Conservation (phyloP, 257 asterid species). For the Linaria vulgaris region DNA sequence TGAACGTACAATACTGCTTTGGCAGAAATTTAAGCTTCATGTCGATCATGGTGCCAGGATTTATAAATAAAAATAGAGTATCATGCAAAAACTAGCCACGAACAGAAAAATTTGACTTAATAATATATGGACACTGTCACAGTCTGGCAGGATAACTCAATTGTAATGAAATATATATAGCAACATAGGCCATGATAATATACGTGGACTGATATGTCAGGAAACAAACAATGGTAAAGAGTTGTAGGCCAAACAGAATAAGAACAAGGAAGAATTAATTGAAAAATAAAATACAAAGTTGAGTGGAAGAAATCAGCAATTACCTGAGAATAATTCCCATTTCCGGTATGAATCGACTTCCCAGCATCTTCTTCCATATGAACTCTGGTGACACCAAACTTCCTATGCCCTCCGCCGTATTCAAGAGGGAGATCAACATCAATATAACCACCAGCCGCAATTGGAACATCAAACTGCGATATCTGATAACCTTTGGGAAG, state of each 20-base stretch:
- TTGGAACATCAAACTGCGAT: conserved; percentile 92
- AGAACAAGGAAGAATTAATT: not conserved
- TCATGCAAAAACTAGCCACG: conserved; percentile 7
- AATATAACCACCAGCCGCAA: conserved; percentile 69
- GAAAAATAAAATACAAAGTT: not conserved
- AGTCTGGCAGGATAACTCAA: not conserved
- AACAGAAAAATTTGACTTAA: conserved; percentile 6
- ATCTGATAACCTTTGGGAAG: conserved; percentile 98
- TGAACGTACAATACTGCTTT: conserved; percentile 8
- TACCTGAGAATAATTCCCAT: conserved; percentile 77
- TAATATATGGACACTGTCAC: not conserved
- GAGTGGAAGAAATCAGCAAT: conserved; percentile 20
- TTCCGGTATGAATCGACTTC: conserved; percentile 82
- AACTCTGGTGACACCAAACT: conserved; percentile 89
- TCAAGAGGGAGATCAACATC: conserved; percentile 95
- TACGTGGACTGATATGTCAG: not conserved
- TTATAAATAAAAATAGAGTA: not conserved
- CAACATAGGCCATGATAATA: no score
- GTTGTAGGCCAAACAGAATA: conserved; percentile 6
- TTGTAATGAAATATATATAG: no score
- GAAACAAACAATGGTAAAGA: not conserved
- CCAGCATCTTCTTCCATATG: conserved; percentile 99
- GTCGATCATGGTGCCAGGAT: not conserved
- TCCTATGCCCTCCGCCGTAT: conserved; percentile 93
- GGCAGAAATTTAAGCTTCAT: not conserved